These are phyloP conservation scores for Fallopia convolvulus DNA, from an alignment of 148 eudicot genomes.

Conservation along the genomic window DNA sequence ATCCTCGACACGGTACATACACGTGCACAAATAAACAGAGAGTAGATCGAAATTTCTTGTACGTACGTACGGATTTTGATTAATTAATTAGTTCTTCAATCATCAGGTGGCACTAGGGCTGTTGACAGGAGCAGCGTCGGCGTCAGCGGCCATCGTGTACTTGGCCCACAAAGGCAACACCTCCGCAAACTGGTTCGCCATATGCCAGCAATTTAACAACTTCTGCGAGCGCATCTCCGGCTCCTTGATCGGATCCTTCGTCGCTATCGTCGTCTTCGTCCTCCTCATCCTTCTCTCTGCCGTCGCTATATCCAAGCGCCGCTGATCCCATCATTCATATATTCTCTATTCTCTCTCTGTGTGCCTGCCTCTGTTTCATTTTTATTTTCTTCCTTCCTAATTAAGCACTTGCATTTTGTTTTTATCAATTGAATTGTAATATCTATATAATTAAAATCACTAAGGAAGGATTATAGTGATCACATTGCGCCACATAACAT, in stretches of 20 bases:
- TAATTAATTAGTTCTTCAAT: not conserved
- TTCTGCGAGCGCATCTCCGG: constrained; percentile 64
- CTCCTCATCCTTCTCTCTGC: constrained; percentile 44
- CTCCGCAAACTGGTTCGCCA: constrained; percentile 61
- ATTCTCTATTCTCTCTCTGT: too few species aligned
- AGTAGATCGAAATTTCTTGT: not conserved
- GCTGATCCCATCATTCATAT: not conserved
- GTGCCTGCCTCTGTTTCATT: too few species aligned
- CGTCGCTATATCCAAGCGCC: constrained; percentile 17
- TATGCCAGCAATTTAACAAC: constrained; percentile 62
- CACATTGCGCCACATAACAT: too few species aligned
- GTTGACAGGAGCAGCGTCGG: constrained; percentile 44
- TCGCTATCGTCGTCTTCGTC: constrained; percentile 34
- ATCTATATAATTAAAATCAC: too few species aligned
- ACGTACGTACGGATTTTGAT: too few species aligned
- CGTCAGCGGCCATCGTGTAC: constrained; percentile 65
- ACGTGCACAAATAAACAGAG: not conserved
- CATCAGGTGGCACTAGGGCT: constrained; percentile 39
- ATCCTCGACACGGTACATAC: constrained; percentile 7
- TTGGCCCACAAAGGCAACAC: constrained; percentile 71
- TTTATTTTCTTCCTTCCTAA: too few species aligned
- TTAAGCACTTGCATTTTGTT: too few species aligned
- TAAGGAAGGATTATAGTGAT: too few species aligned
- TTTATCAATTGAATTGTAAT: too few species aligned
- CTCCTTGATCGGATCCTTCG: constrained; percentile 58